These are phyloP conservation scores for Xylona heveae DNA, from an alignment of 495 filamentous ascomycete species.

Conservation along the genomic window DNA sequence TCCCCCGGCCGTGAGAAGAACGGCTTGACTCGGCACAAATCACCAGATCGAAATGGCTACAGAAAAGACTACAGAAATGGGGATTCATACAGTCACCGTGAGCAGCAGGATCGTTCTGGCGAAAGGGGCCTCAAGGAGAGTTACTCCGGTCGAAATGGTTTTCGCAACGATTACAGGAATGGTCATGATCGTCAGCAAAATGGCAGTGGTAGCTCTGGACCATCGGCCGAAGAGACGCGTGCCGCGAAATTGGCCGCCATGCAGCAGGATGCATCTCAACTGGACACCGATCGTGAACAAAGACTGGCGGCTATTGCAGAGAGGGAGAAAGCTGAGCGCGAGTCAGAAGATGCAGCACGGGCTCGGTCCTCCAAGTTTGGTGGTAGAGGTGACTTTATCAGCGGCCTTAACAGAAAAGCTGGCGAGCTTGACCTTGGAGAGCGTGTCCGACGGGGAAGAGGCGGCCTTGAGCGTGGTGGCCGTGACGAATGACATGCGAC, in stretches of 20 bases:
- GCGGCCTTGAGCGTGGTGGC: conserved; percentile 19
- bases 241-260: conserved; percentile 63
- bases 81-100: too few relatives aligned
- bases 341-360: conserved; percentile 39
- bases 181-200: background rate
- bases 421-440: conserved; percentile 33
- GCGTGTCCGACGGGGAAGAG: conserved; percentile 30
- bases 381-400: conserved; percentile 39
- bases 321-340: conserved; percentile 37
- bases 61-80: too few relatives aligned
- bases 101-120: too few relatives aligned
- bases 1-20: conserved; percentile 5
- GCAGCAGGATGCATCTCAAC: conserved; percentile 60
- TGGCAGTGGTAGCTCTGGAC: background rate
- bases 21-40: background rate
- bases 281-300: conserved; percentile 53
- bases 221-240: conserved; percentile 22
- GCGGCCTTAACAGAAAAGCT: conserved; percentile 33
- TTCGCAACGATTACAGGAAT: background rate
- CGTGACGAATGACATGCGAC: conserved; percentile 16
- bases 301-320: conserved; percentile 46
- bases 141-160: background rate
- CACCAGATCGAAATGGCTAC: background rate
- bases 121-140: too few relatives aligned
- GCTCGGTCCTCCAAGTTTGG: conserved; percentile 33